Conservation (phyloP, 768 basidiomycete species). For the Boletus sensibilis region DNA sequence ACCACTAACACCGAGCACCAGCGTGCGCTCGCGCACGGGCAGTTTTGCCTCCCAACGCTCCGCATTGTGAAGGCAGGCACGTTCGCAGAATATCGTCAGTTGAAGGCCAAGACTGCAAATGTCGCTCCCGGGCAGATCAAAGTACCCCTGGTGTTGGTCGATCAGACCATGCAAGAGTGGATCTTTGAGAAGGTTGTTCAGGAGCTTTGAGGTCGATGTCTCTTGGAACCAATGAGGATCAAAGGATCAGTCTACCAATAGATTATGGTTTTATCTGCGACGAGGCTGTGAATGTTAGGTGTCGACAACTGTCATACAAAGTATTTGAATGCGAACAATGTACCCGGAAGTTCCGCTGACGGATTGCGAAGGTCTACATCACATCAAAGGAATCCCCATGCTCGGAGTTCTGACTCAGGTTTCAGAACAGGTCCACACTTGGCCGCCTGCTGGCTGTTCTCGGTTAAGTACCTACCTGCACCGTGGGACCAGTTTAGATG, state of each 20-base stretch:
- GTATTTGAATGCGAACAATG: too few species aligned
- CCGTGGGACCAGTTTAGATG: too few species aligned
- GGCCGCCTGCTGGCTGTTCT: too few species aligned
- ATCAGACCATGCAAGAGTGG: slow-evolving; percentile 15
- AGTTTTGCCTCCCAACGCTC: slow-evolving; percentile 18
- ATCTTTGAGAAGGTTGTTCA: slow-evolving; percentile 13
- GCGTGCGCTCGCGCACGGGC: not conserved
- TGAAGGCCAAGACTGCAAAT: slow-evolving; percentile 6
- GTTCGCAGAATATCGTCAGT: slow-evolving; percentile 19
- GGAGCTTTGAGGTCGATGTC: slow-evolving; percentile 9
- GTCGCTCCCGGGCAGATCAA: slow-evolving; percentile 13
- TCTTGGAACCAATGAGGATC: not conserved
- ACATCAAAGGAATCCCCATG: too few species aligned
- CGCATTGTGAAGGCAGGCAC: slow-evolving; percentile 21
- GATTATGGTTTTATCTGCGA: not conserved
- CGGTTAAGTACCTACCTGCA: too few species aligned
- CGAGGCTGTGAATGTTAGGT: too few species aligned
- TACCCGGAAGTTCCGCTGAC: too few species aligned
- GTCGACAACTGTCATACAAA: too few species aligned
- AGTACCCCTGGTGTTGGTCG: slow-evolving; percentile 7
- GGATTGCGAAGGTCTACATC: too few species aligned
- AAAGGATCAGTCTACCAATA: not conserved
- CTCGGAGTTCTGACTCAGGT: too few species aligned
- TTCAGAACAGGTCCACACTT: too few species aligned
- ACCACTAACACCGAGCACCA: not conserved